A percentile compares a stretch with the other conserved stretches of the same genome.
phyloP scores from a whole-genome alignment of 495 filamentous ascomycete genomes.

The Tetracladium setigerum region DNA sequence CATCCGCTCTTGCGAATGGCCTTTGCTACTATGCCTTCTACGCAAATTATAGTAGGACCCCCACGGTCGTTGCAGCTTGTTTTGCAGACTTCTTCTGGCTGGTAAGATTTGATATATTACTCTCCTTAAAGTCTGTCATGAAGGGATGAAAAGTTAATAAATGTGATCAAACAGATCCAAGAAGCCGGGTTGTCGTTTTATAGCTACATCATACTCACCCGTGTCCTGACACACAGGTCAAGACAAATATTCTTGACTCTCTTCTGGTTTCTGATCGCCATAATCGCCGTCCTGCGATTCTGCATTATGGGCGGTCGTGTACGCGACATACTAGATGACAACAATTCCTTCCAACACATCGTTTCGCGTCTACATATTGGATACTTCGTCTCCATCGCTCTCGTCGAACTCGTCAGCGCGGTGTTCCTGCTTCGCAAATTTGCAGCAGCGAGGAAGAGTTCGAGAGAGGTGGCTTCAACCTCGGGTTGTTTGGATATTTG shows the following conservation, averaged over 20 bases:
- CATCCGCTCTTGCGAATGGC: conserved; percentile 27
- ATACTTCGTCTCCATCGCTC: conserved; percentile 28
- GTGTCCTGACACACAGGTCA: conserved; percentile 17
- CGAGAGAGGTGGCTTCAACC: neutral
- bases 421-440: conserved; percentile 26
- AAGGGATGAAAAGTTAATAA: neutral
- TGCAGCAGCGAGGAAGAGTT: conserved; percentile 12
- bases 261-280: conserved; percentile 27
- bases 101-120: conserved; percentile 9
- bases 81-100: conserved; percentile 30
- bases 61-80: conserved; percentile 20
- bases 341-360: conserved; percentile 6
- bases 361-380: conserved; percentile 29
- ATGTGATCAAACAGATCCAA: conserved; percentile 22
- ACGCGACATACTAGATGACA: conserved; percentile 8
- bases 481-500: conserved; percentile 24
- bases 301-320: conserved; percentile 22
- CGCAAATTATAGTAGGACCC: conserved; percentile 13
- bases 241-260: conserved; percentile 21
- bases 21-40: conserved; percentile 32
- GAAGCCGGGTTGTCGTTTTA: conserved; percentile 33
- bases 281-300: conserved; percentile 19
- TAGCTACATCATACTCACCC: conserved; percentile 29
- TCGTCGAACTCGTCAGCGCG: conserved; percentile 25
- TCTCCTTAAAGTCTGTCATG: neutral